Percentiles rank a stretch among this genome's conserved stretches.
Conservation (phyloP, 805 yeast genomes). For the Yamadazyma sp. region DNA sequence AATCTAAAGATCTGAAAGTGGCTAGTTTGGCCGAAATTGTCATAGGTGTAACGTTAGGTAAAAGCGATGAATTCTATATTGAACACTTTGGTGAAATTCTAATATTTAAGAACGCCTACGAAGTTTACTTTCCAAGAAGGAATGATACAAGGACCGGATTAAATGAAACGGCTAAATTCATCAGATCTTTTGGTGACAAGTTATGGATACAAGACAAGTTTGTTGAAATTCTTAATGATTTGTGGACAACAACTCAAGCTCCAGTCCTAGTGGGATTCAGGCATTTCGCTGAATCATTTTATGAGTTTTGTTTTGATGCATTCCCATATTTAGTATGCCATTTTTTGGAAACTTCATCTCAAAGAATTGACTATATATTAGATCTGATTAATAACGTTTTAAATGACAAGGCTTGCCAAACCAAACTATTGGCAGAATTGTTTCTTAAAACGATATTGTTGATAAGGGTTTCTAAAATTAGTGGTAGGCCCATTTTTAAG, state of each 20-base stretch:
- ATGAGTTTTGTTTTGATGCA: not conserved
- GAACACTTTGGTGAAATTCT: slow-evolving; percentile 1
- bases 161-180: no score
- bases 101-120: not conserved
- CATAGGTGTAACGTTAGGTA: slow-evolving; percentile 2
- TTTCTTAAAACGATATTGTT: slow-evolving; percentile 14
- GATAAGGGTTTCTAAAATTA: slow-evolving; percentile 37
- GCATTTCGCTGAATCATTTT: not conserved
- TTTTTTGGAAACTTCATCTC: slow-evolving; percentile 4
- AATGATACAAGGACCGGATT: not conserved
- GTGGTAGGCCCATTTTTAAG: slow-evolving; percentile 21
- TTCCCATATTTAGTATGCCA: slow-evolving; percentile 9
- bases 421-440: slow-evolving; percentile 18
- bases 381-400: slow-evolving; percentile 3
- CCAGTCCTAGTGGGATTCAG: not conserved
- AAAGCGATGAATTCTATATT: not conserved
- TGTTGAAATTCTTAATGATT: not conserved
- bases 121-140: not conserved
- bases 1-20: not conserved
- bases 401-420: not conserved
- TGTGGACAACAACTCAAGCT: not conserved
- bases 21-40: slow-evolving; percentile 6
- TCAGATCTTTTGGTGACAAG: not conserved
- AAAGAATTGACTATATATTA: not conserved
- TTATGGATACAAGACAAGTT: not conserved